Base-by-base conservation (phyloP, 2,329 filamentous ascomycete species). In the Epichloe festucae region DNA sequence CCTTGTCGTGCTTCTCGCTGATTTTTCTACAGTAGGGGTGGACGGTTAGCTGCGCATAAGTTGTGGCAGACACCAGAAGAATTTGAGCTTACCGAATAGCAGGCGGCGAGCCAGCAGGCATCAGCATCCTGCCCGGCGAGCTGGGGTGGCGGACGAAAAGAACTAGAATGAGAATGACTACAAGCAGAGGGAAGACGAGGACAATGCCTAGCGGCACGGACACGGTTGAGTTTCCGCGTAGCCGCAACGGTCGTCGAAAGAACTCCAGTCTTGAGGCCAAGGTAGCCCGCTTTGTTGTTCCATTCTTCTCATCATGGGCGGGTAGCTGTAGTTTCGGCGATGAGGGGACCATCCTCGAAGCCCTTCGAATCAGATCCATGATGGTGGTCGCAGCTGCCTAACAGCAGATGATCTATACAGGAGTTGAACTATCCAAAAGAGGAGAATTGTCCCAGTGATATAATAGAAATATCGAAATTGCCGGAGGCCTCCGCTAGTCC, bases 1-100 rank as follows among this genome's bases (percentile, higher is more conserved):
- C 89, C 70, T 95, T 95, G 71, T 98, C 93, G 70, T 97, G 82
- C 63, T 94, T 87, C 71, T 97, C 93, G 71, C 86, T 95, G 62
- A 98, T 98, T 81, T 89, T 91, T 60, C 90, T 95, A 64, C 58
- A n/a, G 39, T 15, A 19, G 45, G 17, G 50, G 43, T 17, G 5
- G 6, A 17, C 31, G 15, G 31, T 53, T 23, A 51, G 49, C 19
- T 36, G 14, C n/a, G 12, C 27, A 31, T n/a, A 10, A 15, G 17
- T 34, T 11, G 45, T 35, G 8, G 17, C 42, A 3, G n/a, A 31
- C 14, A 45, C 19, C 8, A 34, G 46, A 23, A 23, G 5, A 40
- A n/a, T n/a, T 39, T 41, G 5, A 43, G 27, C 52, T 46, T 44
- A 94, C 89, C 90, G 84, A 70, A 96, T 95, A 47, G 86, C 81